Percentiles rank a stretch among this genome's conserved stretches.
These are phyloP conservation scores for Melampsora abietis-canadensis DNA, from an alignment of 1,284 basidiomycete genomes.

Conservation along the genomic window DNA sequence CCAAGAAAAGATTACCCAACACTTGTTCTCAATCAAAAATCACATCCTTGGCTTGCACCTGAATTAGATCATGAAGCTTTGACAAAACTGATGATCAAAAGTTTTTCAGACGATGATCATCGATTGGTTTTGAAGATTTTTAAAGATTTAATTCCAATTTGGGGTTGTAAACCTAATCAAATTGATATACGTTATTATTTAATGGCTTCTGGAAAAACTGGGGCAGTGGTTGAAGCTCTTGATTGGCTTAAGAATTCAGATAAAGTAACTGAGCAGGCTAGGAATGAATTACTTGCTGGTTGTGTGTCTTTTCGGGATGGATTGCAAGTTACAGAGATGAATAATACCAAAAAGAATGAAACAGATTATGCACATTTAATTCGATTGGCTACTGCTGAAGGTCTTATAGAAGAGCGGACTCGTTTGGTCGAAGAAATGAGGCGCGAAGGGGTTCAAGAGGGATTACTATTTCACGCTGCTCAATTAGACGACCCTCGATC, in stretches of 20 bases:
- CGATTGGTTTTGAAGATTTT: not conserved
- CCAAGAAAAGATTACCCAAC: not conserved
- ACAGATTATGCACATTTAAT: constrained; percentile 8
- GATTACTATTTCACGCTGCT: constrained; percentile 15
- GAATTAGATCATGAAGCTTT: not conserved
- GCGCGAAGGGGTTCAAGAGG: not conserved
- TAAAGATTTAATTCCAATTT: constrained; percentile 8
- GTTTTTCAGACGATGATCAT: not conserved
- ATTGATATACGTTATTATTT: constrained; percentile 18
- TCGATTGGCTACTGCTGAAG: constrained; percentile 11
- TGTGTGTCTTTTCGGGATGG: not conserved
- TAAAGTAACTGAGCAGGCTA: not conserved
- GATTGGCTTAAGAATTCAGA: not conserved
- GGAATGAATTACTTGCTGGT: not conserved
- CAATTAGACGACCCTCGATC: constrained; percentile 1
- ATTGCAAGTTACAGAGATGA: not conserved
- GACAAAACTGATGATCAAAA: not conserved
- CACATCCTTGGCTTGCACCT: constrained; percentile 6
- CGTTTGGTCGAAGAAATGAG: not conserved
- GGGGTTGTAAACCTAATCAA: constrained; percentile 6
- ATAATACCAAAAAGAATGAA: not conserved
- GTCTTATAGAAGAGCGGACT: not conserved
- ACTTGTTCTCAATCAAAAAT: not conserved
- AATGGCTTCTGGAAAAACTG: not conserved
- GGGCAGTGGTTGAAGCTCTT: not conserved